Base-by-base conservation (phyloP, 352 stramenopile species). In the Globisporangium alternatum region DNA sequence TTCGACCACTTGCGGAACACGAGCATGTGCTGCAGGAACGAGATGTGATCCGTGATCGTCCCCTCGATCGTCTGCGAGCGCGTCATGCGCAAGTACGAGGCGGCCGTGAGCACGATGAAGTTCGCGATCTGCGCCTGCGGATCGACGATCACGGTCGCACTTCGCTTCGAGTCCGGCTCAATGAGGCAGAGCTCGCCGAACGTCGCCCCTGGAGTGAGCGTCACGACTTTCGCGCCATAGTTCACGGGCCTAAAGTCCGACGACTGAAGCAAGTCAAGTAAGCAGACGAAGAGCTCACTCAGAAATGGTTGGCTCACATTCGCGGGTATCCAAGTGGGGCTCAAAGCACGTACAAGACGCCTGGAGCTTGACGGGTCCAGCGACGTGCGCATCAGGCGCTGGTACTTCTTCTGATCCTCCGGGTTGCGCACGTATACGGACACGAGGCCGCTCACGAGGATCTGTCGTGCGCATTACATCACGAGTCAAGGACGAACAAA, bases 161-260 rank as follows among this genome's bases (percentile, higher is more conserved):
- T 93, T 37, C 86, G 86, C 63, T 92, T 95, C 54, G 86, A 92
- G 70, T 95, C 84, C 28, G 86, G 81, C 41, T 93, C 84, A 56
- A 95, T 95, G 51, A 95, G 80, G 54, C 86, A 93, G 21, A 95
- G 73, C 71, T 95, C 83, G 48, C 86, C 86, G 61, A 95, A 93
- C 8, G 86, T 95, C 4, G 86, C 86, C 30, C 86, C 86, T 30
- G 86, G 76, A 4, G 77, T 91, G 28, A 95, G 79, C 49, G 78
- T 88, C 47, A 78, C 80, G n/a, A 93, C 83, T 58, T 90, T 90
- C 37, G 64, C 60, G 17, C 86, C 83, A 45, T 80, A 83, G 37
- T 77, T 86, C 39, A 84, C 58, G 5, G 58, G 65, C 2, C 67
- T 65, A 17, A 74, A 47, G 62, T 80, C 73, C 52, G 80, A 77